Evolutionary conservation across 768 basidiomycete species (phyloP).

Genomic region (Mycena crocata): DNA sequence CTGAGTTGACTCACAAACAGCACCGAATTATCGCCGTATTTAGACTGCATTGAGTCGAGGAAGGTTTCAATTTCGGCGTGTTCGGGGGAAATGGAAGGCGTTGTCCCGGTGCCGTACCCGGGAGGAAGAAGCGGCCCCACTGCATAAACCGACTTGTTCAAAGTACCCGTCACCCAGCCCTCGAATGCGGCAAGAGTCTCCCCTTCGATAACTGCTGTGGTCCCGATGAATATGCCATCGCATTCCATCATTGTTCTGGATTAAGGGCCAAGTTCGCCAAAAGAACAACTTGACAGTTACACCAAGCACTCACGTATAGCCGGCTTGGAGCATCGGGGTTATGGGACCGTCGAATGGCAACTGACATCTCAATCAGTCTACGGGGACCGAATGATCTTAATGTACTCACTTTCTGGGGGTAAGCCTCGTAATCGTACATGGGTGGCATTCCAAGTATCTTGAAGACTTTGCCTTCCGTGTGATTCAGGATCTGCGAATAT

Average conservation of each 20-base stretch:
- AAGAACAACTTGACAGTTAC: neutral
- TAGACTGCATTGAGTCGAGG: neutral
- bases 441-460: conserved; percentile 11
- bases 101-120: neutral
- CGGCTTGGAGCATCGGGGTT: neutral
- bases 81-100: neutral
- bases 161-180: neutral
- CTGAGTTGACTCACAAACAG: conserved; percentile 4
- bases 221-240: conserved; percentile 8
- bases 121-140: conserved; percentile 12
- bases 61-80: neutral
- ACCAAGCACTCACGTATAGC: neutral
- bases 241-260: neutral
- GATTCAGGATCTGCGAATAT: conserved; percentile 1
- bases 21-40: conserved; percentile 6
- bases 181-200: conserved; percentile 1
- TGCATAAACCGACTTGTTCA: conserved; percentile 4
- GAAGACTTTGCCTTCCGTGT: conserved; percentile 13
- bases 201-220: neutral
- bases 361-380: neutral
- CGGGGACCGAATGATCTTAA: too few relatives aligned
- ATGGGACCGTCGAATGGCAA: neutral
- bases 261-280: neutral
- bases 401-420: neutral
- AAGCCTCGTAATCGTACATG: conserved; percentile 20